These are phyloP conservation scores for Coniochaeta ligniaria DNA, from an alignment of 2,329 filamentous ascomycete genomes.

Conservation along the genomic window DNA sequence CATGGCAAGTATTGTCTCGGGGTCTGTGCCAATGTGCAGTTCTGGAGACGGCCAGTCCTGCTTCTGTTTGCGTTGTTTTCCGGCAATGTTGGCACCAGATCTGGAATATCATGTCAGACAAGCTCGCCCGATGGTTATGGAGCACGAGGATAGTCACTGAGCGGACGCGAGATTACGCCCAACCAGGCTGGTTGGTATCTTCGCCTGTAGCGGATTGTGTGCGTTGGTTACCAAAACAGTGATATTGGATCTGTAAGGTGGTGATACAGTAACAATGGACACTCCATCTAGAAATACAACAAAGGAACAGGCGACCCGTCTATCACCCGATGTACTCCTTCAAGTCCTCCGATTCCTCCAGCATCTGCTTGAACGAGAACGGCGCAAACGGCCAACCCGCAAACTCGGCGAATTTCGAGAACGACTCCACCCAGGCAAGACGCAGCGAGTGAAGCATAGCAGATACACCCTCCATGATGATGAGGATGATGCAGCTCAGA, in stretches of 20 bases:
- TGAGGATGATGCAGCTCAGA: conserved; percentile 62
- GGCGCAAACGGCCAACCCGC: conserved; percentile 81
- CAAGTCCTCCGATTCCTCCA: conserved; percentile 72
- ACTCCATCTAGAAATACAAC: background rate
- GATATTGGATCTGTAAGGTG: conserved; percentile 1
- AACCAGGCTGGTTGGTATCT: background rate
- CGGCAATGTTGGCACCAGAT: background rate
- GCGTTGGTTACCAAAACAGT: background rate
- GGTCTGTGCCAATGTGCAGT: background rate
- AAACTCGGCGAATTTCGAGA: conserved; percentile 95
- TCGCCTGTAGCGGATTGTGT: too few relatives aligned
- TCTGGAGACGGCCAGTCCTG: background rate
- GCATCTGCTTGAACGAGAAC: conserved; percentile 76
- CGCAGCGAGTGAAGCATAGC: conserved; percentile 74
- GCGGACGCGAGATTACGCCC: background rate
- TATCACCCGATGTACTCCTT: conserved; percentile 45
- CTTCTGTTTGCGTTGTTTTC: background rate
- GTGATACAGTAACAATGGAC: conserved; percentile 1
- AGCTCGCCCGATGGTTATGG: background rate
- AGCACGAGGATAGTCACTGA: background rate
- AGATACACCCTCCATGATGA: conserved; percentile 92
- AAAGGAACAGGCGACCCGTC: background rate
- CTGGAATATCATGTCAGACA: background rate
- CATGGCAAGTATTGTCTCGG: background rate
- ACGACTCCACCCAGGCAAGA: conserved; percentile 94